Conservation (phyloP, 1,284 basidiomycete genomes). For the Puccinia hordei region DNA sequence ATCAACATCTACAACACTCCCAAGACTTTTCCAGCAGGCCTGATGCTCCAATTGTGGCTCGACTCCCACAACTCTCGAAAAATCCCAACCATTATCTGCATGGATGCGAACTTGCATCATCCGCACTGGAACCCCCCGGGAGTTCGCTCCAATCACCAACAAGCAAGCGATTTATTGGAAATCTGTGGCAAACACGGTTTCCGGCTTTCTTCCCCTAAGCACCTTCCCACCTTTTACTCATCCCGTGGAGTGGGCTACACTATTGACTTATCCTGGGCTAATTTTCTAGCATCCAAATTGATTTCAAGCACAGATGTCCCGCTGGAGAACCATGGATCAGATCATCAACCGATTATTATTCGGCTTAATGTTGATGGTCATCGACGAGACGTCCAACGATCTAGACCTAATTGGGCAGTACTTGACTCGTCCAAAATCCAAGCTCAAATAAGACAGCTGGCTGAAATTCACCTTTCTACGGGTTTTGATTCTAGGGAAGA, state of each 20-base stretch:
- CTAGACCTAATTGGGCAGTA: background rate
- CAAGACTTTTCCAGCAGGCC: background rate
- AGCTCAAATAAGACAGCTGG: no score
- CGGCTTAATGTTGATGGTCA: background rate
- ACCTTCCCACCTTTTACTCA: background rate
- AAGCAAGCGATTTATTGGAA: background rate
- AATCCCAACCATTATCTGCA: background rate
- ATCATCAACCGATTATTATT: background rate
- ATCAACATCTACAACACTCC: constrained; percentile 12
- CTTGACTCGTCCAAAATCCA: no score
- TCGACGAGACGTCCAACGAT: no score
- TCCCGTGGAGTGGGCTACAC: background rate
- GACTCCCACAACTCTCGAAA: background rate
- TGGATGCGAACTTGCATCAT: constrained; percentile 23
- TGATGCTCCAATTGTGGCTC: background rate
- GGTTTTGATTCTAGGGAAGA: no score
- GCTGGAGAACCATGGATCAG: background rate
- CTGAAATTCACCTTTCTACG: no score
- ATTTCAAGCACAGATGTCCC: background rate
- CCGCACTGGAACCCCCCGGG: background rate
- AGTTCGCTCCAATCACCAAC: background rate
- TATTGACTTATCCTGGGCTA: background rate
- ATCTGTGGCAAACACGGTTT: background rate
- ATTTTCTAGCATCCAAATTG: background rate
- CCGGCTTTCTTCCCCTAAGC: background rate